phyloP scores from a whole-genome alignment of 768 basidiomycete genomes.

The Boletus pseudo-olivaceus region DNA sequence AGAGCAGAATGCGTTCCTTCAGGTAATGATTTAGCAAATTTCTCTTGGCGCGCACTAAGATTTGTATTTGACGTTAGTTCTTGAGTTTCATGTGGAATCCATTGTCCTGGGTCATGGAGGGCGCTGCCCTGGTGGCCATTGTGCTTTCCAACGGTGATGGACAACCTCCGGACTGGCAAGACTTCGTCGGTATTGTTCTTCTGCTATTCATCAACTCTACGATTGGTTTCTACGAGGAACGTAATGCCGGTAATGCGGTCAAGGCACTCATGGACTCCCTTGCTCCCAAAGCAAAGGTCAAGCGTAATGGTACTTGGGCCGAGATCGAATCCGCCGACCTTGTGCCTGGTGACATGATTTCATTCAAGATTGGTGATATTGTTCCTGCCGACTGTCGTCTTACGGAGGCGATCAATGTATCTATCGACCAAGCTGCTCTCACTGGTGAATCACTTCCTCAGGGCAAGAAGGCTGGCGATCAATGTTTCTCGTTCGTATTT shows the following conservation, averaged over 20 bases:
- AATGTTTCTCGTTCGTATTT: slow-evolving; percentile 92
- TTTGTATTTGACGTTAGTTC: slow-evolving; percentile 46
- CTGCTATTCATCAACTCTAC: slow-evolving; percentile 91
- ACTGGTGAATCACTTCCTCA: slow-evolving; percentile 96
- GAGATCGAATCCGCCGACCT: slow-evolving; percentile 90
- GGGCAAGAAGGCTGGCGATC: slow-evolving; percentile 89
- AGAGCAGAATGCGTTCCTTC: slow-evolving; percentile 88
- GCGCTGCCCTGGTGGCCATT: slow-evolving; percentile 90
- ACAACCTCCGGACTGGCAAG: slow-evolving; percentile 90
- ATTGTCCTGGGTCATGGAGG: slow-evolving; percentile 99
- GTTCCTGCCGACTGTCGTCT: slow-evolving; percentile 98
- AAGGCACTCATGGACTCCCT: slow-evolving; percentile 99
- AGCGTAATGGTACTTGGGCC: slow-evolving; percentile 77
- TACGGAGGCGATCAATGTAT: slow-evolving; percentile 94
- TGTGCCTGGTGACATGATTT: slow-evolving; percentile 93
- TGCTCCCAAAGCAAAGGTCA: slow-evolving; percentile 95
- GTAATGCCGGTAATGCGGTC: slow-evolving; percentile 96
- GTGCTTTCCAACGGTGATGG: slow-evolving; percentile 90
- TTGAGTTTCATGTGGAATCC: slow-evolving; percentile 99
- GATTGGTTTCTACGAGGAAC: slow-evolving; percentile 98
- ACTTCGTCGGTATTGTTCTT: slow-evolving; percentile 94
- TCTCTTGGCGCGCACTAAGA: not conserved
- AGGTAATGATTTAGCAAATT: slow-evolving; percentile 42
- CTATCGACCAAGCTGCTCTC: slow-evolving; percentile 96
- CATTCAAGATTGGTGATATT: slow-evolving; percentile 99